Evolutionary conservation across 1,284 basidiomycete genomes (phyloP).

Genomic region (Pascua guehoae): DNA sequence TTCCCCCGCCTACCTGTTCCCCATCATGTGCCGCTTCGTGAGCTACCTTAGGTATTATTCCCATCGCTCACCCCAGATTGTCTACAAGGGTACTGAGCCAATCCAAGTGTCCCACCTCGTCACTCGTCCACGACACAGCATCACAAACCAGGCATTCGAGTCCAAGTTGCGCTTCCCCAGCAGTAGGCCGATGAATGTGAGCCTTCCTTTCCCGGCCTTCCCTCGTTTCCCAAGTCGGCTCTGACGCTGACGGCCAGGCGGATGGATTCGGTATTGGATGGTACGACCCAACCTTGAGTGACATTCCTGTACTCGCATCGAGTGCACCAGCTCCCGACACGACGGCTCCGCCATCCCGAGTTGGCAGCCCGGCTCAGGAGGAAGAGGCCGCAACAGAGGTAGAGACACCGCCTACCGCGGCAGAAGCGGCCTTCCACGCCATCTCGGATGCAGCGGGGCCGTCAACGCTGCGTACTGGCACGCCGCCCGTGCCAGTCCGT

Average conservation of each 20-base stretch:
- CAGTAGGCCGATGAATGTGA: constrained; percentile 71
- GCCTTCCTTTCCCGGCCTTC: background rate
- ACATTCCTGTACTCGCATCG: constrained; percentile 3
- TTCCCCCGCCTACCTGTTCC: background rate
- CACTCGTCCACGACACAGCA: constrained; percentile 87
- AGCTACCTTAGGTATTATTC: background rate
- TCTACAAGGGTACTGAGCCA: constrained; percentile 85
- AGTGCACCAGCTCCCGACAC: background rate
- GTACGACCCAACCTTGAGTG: constrained; percentile 49
- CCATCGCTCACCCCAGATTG: constrained; percentile 32
- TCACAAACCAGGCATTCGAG: constrained; percentile 94
- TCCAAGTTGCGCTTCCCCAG: constrained; percentile 76
- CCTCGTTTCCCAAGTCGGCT: background rate
- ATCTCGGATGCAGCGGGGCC: background rate
- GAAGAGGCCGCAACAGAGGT: too few species aligned
- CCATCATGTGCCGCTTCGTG: constrained; percentile 75
- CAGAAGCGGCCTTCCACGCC: background rate
- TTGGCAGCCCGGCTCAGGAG: background rate
- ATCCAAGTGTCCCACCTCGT: constrained; percentile 85
- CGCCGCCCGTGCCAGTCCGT: constrained; percentile 1
- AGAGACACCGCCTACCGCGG: background rate
- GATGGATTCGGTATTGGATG: constrained; percentile 94
- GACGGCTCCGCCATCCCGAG: too few species aligned
- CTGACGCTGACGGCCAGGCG: constrained; percentile 51
- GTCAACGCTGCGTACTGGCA: constrained; percentile 12